A percentile compares a stretch with the other conserved stretches of the same genome.
Evolutionary conservation across 225 moss, liverwort and hornwort genomes (phyloP).

Genomic region (Straminergon stramineum): DNA sequence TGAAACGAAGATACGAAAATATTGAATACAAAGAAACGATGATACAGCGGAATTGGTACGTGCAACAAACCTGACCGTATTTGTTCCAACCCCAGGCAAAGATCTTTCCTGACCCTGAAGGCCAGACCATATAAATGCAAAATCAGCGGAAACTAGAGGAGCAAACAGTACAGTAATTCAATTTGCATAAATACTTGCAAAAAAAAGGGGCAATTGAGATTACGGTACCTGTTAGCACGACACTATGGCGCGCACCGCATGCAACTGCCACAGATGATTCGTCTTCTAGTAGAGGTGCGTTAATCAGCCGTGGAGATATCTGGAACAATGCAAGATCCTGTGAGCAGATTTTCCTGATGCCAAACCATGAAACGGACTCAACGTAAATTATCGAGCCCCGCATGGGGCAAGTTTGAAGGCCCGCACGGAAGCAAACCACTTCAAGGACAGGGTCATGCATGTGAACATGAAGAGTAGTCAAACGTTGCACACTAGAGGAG

Average conservation of each 20-base stretch:
- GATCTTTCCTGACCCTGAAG: conserved; percentile 72
- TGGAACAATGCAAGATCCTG: conserved; percentile 34
- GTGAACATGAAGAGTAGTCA: not conserved
- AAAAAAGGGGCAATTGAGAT: not conserved
- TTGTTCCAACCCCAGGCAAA: conserved; percentile 99
- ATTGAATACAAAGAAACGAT: not conserved
- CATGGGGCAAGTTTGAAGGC: not conserved
- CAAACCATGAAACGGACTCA: not conserved
- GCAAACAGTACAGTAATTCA: not conserved
- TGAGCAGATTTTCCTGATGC: not conserved
- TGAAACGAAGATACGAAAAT: not conserved
- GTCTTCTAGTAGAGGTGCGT: conserved; percentile 69
- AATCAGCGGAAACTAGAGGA: not conserved
- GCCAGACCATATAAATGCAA: not conserved
- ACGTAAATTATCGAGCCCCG: not conserved
- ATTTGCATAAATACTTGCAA: not conserved
- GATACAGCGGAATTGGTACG: not conserved
- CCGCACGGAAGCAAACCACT: not conserved
- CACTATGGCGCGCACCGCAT: conserved; percentile 90
- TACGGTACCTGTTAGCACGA: conserved; percentile 63
- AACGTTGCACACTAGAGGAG: not conserved
- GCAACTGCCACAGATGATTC: conserved; percentile 53
- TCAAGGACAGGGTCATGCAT: not conserved
- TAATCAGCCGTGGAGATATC: conserved; percentile 72
- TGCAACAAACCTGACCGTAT: conserved; percentile 74